These are phyloP conservation scores for Paramarasmius palmivorus DNA, from an alignment of 1,284 basidiomycete genomes.

Conservation along the genomic window DNA sequence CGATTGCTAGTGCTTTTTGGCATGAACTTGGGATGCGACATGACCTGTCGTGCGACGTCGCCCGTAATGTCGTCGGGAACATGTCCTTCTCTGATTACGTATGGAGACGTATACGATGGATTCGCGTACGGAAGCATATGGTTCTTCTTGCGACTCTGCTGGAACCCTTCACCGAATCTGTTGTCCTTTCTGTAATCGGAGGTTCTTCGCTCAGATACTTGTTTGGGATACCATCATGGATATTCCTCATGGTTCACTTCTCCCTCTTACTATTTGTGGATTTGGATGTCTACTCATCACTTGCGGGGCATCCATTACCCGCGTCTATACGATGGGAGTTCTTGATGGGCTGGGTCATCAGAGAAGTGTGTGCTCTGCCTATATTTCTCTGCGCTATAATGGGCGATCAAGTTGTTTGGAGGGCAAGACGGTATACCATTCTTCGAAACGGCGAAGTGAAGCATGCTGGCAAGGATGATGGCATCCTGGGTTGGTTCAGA, in stretches of 20 bases:
- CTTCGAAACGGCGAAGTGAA: conserved; percentile 65
- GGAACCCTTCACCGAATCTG: conserved; percentile 88
- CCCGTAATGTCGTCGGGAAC: conserved; percentile 83
- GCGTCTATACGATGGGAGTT: conserved; percentile 56
- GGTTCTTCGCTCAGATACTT: conserved; percentile 58
- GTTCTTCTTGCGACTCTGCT: conserved; percentile 78
- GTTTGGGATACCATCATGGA: conserved; percentile 47
- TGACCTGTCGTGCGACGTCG: conserved; percentile 86
- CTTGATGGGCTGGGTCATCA: conserved; percentile 71
- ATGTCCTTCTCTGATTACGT: conserved; percentile 84
- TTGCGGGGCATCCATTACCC: conserved; percentile 69
- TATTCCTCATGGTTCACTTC: conserved; percentile 61
- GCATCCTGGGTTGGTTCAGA: conserved; percentile 21
- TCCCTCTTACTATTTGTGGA: conserved; percentile 66
- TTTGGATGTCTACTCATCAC: conserved; percentile 70
- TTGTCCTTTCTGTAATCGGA: conserved; percentile 69
- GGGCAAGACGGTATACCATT: conserved; percentile 70
- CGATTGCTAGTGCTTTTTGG: conserved; percentile 89
- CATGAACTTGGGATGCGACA: conserved; percentile 87
- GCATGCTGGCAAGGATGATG: conserved; percentile 14
- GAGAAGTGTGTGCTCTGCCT: conserved; percentile 82
- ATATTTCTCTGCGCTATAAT: conserved; percentile 82
- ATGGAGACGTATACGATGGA: conserved; percentile 88
- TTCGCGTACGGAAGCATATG: conserved; percentile 93
- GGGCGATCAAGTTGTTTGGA: conserved; percentile 83